Base-by-base conservation (phyloP, 2,329 filamentous ascomycete genomes). In the Neocatenulostroma microsporum region DNA sequence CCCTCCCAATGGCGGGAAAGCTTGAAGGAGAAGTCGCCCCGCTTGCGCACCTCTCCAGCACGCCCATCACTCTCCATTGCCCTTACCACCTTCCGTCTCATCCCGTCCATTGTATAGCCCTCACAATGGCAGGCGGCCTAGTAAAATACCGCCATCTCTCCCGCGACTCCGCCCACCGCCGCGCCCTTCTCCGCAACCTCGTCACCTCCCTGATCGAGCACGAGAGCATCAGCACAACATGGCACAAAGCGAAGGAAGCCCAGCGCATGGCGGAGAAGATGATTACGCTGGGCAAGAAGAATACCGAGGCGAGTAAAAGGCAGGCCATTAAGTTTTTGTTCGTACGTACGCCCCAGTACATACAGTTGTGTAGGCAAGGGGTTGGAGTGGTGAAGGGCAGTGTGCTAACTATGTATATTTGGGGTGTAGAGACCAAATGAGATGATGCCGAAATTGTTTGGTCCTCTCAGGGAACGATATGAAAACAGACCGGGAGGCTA, bases 171-270 rank as follows among this genome's bases (percentile, higher is more conserved):
- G 72, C 89, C 37, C 91, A 95, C 62, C 78, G 91, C 60, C 78
- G 89, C 68, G 89, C 91, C 36, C 78, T 98, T 51, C 80, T 98
- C 50, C 86, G 91, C 57, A 95, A 96, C 66, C 73, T 98, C 44
- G 88, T 96, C 61, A 94, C 89, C 50, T 91, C 89, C 37, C 82
- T 98, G 49, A 83, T 98, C 67, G 75, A 84, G 63, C 79, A 94
- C 64, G 91, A 98, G 69, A 80, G 85, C 46, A 94, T 98, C 67
- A 80, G 82, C 47, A 98, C 91, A 34, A 94, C 91, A 66, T 95
- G 84, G 74, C 80, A 82, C 61, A 96, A 96, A 68, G 91, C 91
- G 31, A 98, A 96, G 67, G 91, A 98, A 69, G 84, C 91, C 14
- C 91, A 98, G 67, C 76, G 84, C 28, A 63, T 96, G 51, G 91